Base-by-base conservation (phyloP, 1,284 basidiomycete species). In the Cystobasidium sp. region DNA sequence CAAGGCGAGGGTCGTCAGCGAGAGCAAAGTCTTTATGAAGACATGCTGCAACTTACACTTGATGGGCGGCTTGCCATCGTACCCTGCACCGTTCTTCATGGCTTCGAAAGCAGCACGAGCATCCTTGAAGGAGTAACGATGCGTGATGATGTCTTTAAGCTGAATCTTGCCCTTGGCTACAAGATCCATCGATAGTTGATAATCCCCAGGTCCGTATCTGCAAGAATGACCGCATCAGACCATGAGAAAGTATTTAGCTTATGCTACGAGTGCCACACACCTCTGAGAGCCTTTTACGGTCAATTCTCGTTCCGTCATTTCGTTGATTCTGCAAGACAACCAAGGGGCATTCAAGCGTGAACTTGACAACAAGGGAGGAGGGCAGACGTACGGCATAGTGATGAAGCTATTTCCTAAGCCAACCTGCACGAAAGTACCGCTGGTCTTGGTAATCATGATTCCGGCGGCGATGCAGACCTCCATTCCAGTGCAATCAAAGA, bases 221-320 rank as follows among this genome's bases (percentile, higher is more conserved):
- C 1, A 31, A 2, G 31, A 31, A 31, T 5, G 5, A 31, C 31
- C 31, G 31, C 31, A 94, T 94, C 18, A 91, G 92, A 58, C 93
- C 93, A 79, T 89, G 90, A 82, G 93, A 31, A 31, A 31, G 2
- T 31, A 5, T 31, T 31, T 31, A 31, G 31, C 31, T 2, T 31
- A 31, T 31, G 31, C 5, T 31, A 5, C 31, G 3, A 49, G 14
- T 49, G 20, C 14, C 24, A n/a, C 46, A 3, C n/a, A 62, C 59
- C 93, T 79, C 89, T 90, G 94, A 18, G 91, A 92, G 56, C 93
- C 93, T 79, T 89, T 90, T 82, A 93, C 85, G 76, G 86, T 87
- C 43, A 96, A 81, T 82, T 96, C 92, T 84, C 94, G 94, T 76
- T 85, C 84, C 77, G 88, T 85, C 24, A 90, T 82, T 55, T 84